Evolutionary conservation across 257 asterid species (phyloP).

Genomic region (Ballota nigra): DNA sequence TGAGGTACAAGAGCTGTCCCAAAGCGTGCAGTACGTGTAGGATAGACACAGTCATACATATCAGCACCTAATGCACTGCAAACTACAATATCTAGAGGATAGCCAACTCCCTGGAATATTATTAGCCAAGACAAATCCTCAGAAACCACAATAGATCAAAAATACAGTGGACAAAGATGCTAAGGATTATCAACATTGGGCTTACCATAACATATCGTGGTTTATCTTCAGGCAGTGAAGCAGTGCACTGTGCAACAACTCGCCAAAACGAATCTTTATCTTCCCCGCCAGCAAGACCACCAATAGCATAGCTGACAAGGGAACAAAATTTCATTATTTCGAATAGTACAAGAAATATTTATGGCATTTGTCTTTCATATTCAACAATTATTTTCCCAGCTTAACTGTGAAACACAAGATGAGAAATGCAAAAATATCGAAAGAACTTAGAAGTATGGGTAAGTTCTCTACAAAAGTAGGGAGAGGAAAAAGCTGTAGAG

Average conservation of each 20-base stretch:
- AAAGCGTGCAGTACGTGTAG: slow-evolving; percentile 99
- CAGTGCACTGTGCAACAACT: slow-evolving; percentile 99
- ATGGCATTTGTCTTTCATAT: slow-evolving; percentile 9
- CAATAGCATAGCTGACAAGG: slow-evolving; percentile 94
- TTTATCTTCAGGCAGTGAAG: slow-evolving; percentile 92
- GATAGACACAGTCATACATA: slow-evolving; percentile 98
- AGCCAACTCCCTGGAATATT: slow-evolving; percentile 84
- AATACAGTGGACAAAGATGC: neutral
- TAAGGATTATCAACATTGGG: slow-evolving; percentile 6
- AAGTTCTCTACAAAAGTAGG: neutral
- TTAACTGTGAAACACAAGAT: neutral
- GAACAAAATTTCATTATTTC: slow-evolving; percentile 39
- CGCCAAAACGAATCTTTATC: slow-evolving; percentile 99
- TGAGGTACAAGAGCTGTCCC: slow-evolving; percentile 97
- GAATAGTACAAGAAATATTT: slow-evolving; percentile 15
- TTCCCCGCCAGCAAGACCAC: slow-evolving; percentile 99
- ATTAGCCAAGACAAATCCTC: slow-evolving; percentile 22
- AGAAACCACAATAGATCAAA: slow-evolving; percentile 14
- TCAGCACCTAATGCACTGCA: slow-evolving; percentile 99
- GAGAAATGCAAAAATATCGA: neutral
- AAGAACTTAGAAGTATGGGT: neutral
- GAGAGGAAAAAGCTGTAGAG: too few relatives aligned
- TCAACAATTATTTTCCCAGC: slow-evolving; percentile 5
- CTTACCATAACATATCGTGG: slow-evolving; percentile 95
- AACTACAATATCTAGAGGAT: slow-evolving; percentile 93